Conservation (phyloP, 2,329 filamentous ascomycete species). For the Lizonia empirigonia region DNA sequence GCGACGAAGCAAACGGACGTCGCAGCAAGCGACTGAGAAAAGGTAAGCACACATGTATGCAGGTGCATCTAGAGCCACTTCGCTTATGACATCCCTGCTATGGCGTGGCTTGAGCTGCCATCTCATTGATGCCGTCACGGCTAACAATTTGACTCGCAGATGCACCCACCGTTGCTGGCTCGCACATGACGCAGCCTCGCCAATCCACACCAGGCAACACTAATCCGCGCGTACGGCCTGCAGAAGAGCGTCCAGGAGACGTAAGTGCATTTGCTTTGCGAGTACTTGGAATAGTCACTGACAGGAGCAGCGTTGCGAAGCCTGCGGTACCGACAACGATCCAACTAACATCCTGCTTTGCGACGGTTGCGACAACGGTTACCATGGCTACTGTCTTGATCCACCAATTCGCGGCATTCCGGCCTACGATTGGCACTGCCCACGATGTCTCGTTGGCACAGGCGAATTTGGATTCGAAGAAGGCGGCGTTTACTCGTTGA, state of each 20-base stretch:
- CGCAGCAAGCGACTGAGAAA: constrained; percentile 94
- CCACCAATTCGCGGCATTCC: constrained; percentile 78
- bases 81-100: constrained; percentile 14
- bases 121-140: constrained; percentile 29
- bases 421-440: constrained; percentile 93
- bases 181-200: constrained; percentile 93
- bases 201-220: constrained; percentile 72
- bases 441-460: constrained; percentile 91
- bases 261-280: constrained; percentile 44
- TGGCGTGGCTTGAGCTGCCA: neutral
- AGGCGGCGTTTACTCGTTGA: constrained; percentile 91
- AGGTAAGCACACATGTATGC: constrained; percentile 58
- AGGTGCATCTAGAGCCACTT: constrained; percentile 15
- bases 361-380: constrained; percentile 89
- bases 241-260: constrained; percentile 62
- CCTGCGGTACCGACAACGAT: constrained; percentile 81
- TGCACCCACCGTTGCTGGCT: constrained; percentile 85
- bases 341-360: constrained; percentile 74
- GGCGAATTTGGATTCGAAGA: constrained; percentile 98
- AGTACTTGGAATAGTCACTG: constrained; percentile 28
- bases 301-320: constrained; percentile 73
- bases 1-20: constrained; percentile 58
- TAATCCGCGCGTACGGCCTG: constrained; percentile 61
- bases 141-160: constrained; percentile 50
- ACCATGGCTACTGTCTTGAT: constrained; percentile 86